These are phyloP conservation scores for Colletotrichum aenigma DNA, from an alignment of 2,329 filamentous ascomycete species.

Conservation along the genomic window DNA sequence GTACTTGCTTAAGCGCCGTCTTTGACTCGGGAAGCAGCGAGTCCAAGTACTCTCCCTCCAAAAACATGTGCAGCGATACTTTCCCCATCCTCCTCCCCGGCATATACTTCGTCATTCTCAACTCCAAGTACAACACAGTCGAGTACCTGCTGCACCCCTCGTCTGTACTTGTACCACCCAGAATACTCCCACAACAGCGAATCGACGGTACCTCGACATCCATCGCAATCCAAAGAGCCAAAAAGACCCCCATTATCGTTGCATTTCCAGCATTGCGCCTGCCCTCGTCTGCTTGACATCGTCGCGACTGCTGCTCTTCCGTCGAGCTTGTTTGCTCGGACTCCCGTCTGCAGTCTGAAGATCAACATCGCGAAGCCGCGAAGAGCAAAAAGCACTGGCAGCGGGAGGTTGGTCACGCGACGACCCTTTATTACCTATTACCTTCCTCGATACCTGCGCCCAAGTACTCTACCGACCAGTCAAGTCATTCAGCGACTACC, in stretches of 20 bases:
- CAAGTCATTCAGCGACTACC: background rate
- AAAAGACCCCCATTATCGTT: background rate
- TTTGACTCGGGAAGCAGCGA: background rate
- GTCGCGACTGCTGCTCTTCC: background rate
- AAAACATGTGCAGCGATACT: background rate
- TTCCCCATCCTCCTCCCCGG: background rate
- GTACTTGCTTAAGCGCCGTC: background rate
- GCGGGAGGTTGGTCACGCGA: conserved; percentile 2
- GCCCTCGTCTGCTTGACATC: background rate
- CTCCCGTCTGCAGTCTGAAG: background rate
- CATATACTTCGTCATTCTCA: background rate
- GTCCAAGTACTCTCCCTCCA: background rate
- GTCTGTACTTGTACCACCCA: background rate
- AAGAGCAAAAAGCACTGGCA: background rate
- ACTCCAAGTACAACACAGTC: background rate
- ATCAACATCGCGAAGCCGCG: background rate
- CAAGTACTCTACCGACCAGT: background rate
- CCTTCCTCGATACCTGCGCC: background rate
- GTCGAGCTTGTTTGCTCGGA: background rate
- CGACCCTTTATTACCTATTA: background rate
- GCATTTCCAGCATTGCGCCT: background rate
- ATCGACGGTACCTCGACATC: background rate
- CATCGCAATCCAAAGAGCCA: background rate
- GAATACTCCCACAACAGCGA: background rate
- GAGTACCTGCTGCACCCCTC: background rate